Percentiles rank a stretch among this genome's conserved stretches.
These are phyloP conservation scores for Cyberlindnera meyerae DNA, from an alignment of 805 yeast species.

Conservation along the genomic window DNA sequence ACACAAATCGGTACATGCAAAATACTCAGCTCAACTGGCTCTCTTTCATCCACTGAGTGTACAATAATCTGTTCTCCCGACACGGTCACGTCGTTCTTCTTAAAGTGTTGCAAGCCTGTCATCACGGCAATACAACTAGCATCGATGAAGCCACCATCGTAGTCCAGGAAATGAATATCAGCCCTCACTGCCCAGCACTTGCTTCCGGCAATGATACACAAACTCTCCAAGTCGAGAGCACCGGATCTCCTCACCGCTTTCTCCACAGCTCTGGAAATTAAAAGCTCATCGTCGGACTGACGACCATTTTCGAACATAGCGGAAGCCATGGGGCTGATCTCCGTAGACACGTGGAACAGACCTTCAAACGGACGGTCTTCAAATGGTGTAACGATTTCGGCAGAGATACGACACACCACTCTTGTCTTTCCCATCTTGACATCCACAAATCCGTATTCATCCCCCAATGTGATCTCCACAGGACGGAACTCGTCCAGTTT, in stretches of 20 bases:
- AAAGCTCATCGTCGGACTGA: conserved; percentile 73
- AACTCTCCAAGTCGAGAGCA: conserved; percentile 83
- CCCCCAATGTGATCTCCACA: conserved; percentile 59
- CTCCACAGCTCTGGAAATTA: conserved; percentile 79
- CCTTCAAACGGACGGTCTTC: conserved; percentile 96
- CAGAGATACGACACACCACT: conserved; percentile 66
- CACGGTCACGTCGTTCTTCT: conserved; percentile 77
- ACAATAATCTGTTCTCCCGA: conserved; percentile 60
- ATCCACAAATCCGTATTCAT: conserved; percentile 77
- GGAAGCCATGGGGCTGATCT: conserved; percentile 85
- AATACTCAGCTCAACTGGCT: conserved; percentile 80
- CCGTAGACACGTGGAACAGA: conserved; percentile 74
- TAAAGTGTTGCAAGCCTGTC: conserved; percentile 77
- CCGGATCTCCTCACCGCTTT: conserved; percentile 88
- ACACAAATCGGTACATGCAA: conserved; percentile 88
- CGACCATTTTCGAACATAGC: conserved; percentile 71
- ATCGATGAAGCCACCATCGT: conserved; percentile 91
- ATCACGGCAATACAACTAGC: conserved; percentile 87
- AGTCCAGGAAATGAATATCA: conserved; percentile 82
- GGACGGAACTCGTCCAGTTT: conserved; percentile 56
- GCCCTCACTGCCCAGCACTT: conserved; percentile 91
- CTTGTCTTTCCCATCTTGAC: conserved; percentile 72
- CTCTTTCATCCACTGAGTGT: conserved; percentile 71
- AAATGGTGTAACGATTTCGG: conserved; percentile 71
- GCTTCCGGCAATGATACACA: conserved; percentile 87